phyloP scores from a whole-genome alignment of 176 grass and related monocot genomes.

The Oryza meridionalis region DNA sequence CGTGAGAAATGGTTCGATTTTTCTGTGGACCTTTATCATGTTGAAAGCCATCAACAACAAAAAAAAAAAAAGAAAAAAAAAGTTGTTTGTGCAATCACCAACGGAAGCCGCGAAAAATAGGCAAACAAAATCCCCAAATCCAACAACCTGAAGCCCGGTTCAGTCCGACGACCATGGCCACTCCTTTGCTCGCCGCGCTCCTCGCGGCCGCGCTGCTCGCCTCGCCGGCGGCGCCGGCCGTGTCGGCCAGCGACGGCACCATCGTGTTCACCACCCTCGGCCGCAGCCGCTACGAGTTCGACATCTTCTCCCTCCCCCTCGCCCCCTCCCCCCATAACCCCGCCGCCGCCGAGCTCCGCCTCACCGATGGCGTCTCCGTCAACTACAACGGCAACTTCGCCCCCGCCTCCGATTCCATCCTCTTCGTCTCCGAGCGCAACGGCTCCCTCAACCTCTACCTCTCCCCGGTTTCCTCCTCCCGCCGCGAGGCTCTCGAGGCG shows the following conservation, averaged over 20 bases:
- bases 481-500: conserved; percentile 23
- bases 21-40: neutral
- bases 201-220: neutral
- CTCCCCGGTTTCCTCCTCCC: conserved; percentile 30
- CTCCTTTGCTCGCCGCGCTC: conserved; percentile 3
- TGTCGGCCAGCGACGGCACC: conserved; percentile 33
- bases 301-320: conserved; percentile 73
- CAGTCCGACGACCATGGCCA: conserved; percentile 29
- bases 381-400: conserved; percentile 94
- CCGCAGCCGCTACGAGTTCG: conserved; percentile 84
- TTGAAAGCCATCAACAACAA: neutral
- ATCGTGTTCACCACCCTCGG: conserved; percentile 89
- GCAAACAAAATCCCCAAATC: conserved; percentile 4
- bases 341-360: conserved; percentile 53
- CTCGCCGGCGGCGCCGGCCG: neutral
- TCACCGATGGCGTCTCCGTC: conserved; percentile 81
- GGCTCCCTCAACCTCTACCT: conserved; percentile 66
- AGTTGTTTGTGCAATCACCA: neutral
- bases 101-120: neutral
- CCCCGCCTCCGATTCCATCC: conserved; percentile 45
- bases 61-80: too few species aligned
- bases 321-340: neutral
- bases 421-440: conserved; percentile 88
- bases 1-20: too few species aligned
- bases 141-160: too few species aligned